These are phyloP conservation scores for Solanum hybrid DNA, from an alignment of 305 asterid species.

Conservation along the genomic window DNA sequence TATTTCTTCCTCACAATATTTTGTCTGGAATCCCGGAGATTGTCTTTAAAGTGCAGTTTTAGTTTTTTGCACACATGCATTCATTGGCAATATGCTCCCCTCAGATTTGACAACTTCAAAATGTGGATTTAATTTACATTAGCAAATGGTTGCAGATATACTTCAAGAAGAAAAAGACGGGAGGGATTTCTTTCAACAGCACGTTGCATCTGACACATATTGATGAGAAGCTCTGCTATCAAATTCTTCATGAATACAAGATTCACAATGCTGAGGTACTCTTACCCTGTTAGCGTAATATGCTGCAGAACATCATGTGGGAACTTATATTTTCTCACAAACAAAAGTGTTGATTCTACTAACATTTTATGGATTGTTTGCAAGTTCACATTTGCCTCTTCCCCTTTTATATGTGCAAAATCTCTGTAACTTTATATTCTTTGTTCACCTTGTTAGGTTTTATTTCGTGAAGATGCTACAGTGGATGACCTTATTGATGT, in stretches of 20 bases:
- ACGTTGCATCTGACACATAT: slow-evolving; percentile 68
- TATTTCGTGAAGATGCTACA: slow-evolving; percentile 97
- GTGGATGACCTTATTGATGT: slow-evolving; percentile 98
- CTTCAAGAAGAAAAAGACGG: slow-evolving; percentile 93
- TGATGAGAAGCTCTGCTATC: slow-evolving; percentile 98
- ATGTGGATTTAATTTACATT: background rate
- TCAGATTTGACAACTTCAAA: background rate
- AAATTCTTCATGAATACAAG: slow-evolving; percentile 83
- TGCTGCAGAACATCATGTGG: background rate
- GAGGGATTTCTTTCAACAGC: slow-evolving; percentile 97
- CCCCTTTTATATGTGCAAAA: background rate
- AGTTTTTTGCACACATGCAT: background rate
- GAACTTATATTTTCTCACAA: background rate
- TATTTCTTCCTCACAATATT: background rate
- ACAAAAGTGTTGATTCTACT: background rate
- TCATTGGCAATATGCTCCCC: background rate
- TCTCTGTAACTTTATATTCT: background rate
- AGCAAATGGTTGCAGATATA: slow-evolving; percentile 51
- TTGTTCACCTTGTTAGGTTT: slow-evolving; percentile 32
- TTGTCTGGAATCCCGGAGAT: background rate
- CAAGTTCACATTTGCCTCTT: background rate
- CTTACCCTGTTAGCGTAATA: background rate
- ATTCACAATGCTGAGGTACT: slow-evolving; percentile 97
- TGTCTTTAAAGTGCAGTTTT: background rate
- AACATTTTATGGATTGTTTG: background rate